phyloP scores from a whole-genome alignment of 208 protist species.

The Kentomonas sorsogonicus region DNA sequence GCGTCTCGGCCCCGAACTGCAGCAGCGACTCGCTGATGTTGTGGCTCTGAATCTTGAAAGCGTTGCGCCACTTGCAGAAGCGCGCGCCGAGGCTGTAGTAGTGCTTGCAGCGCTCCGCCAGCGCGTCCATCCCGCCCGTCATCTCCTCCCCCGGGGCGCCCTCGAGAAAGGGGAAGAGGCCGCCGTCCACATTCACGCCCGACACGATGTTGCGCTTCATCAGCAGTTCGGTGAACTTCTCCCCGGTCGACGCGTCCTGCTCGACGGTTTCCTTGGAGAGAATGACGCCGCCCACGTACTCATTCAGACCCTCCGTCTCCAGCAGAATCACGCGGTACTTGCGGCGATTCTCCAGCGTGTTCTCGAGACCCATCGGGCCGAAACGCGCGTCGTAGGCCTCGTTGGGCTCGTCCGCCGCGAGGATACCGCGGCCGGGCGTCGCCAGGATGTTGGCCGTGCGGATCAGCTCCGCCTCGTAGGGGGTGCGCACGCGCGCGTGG shows the following conservation, averaged over 20 bases:
- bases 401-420: constrained; percentile 91
- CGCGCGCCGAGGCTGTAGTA: constrained; percentile 94
- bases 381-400: constrained; percentile 90
- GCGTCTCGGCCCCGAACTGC: constrained; percentile 86
- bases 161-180: constrained; percentile 57
- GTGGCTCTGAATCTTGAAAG: constrained; percentile 90
- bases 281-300: constrained; percentile 96
- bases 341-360: constrained; percentile 86
- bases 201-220: constrained; percentile 80
- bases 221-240: constrained; percentile 82
- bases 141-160: constrained; percentile 88
- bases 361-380: constrained; percentile 78
- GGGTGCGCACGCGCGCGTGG: constrained; percentile 24
- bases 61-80: constrained; percentile 97
- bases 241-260: constrained; percentile 84
- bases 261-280: constrained; percentile 94
- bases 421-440: constrained; percentile 88
- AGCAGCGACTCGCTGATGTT: constrained; percentile 86
- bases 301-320: constrained; percentile 55
- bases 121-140: constrained; percentile 93
- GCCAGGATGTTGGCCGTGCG: constrained; percentile 23
- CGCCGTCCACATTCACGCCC: constrained; percentile 96
- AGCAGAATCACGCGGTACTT: constrained; percentile 87
- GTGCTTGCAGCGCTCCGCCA: constrained; percentile 73
- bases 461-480: constrained; percentile 29